Percentiles rank a stretch among this genome's conserved stretches.
Evolutionary conservation across 1,284 basidiomycete genomes (phyloP).

Genomic region (Laetiporus sulphureus): DNA sequence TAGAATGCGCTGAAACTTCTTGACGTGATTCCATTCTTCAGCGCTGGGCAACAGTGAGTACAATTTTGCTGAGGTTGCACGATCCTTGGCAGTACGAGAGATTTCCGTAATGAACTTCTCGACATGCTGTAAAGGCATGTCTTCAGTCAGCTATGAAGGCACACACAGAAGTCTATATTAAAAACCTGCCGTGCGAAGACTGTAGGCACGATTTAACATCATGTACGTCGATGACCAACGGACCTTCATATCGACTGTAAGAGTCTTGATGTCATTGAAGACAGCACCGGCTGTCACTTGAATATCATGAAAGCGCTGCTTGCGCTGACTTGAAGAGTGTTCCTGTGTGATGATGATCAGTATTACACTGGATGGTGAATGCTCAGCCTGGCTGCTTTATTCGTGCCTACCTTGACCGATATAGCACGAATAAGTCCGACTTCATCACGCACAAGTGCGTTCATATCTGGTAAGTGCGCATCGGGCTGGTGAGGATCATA

Average conservation of each 20-base stretch:
- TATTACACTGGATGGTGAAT: neutral
- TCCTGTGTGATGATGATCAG: constrained; percentile 15
- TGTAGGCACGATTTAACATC: constrained; percentile 21
- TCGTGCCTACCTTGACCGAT: constrained; percentile 5
- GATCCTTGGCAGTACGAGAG: neutral
- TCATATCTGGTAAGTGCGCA: constrained; percentile 1
- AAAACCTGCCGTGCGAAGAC: constrained; percentile 1
- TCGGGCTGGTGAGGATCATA: constrained; percentile 11
- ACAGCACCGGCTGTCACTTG: constrained; percentile 12
- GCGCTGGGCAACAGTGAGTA: neutral
- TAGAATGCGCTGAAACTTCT: neutral
- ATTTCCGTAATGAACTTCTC: neutral
- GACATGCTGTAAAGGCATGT: constrained; percentile 20
- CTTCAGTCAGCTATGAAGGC: neutral
- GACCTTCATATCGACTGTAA: constrained; percentile 32
- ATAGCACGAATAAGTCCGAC: constrained; percentile 9
- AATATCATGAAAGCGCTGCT: constrained; percentile 22
- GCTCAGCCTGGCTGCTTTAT: too few relatives aligned
- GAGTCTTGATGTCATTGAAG: constrained; percentile 7
- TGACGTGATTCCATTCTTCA: neutral
- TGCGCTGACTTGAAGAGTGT: constrained; percentile 27
- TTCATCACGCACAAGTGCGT: constrained; percentile 5
- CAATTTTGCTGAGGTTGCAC: neutral
- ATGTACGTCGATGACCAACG: too few relatives aligned
- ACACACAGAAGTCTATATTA: constrained; percentile 13